Percentiles rank a stretch among this genome's conserved stretches.
phyloP scores from a whole-genome alignment of 2,329 filamentous ascomycete genomes.

The Aspergillus arachidicola region DNA sequence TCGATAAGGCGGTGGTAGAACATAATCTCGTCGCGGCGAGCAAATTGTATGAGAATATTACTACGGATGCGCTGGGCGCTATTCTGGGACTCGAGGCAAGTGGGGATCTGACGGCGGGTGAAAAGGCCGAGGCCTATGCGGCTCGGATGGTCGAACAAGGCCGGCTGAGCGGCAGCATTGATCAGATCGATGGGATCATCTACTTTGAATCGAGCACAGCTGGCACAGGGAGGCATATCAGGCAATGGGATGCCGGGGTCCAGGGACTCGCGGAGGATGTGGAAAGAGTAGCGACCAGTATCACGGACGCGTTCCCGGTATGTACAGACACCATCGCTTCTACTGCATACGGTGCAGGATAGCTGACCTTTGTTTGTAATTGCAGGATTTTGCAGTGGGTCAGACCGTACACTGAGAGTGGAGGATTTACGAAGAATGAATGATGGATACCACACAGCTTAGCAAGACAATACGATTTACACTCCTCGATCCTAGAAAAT shows the following conservation, averaged over 20 bases:
- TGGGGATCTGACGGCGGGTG: constrained; percentile 53
- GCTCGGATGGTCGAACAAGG: constrained; percentile 96
- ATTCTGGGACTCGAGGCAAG: constrained; percentile 71
- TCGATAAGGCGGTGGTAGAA: constrained; percentile 91
- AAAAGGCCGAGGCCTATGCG: constrained; percentile 86
- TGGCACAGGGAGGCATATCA: constrained; percentile 71
- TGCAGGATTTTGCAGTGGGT: constrained; percentile 36
- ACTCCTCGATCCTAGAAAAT: neutral
- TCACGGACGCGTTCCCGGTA: constrained; percentile 80
- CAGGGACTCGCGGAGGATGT: constrained; percentile 85
- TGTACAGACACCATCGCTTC: constrained; percentile 28
- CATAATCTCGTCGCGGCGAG: constrained; percentile 92
- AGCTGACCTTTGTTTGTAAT: constrained; percentile 3
- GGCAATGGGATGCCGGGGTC: constrained; percentile 87
- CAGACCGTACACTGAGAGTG: constrained; percentile 38
- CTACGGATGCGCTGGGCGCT: constrained; percentile 71
- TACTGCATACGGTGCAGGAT: neutral
- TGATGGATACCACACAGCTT: constrained; percentile 20
- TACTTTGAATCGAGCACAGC: constrained; percentile 76
- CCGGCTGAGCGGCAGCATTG: constrained; percentile 82
- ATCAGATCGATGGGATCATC: constrained; percentile 87
- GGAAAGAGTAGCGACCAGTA: constrained; percentile 78
- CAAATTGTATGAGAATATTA: constrained; percentile 75
- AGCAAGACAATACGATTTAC: neutral
- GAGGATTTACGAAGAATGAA: constrained; percentile 11